Evolutionary conservation across 768 basidiomycete genomes (phyloP).

Genomic region (Chiua virens): DNA sequence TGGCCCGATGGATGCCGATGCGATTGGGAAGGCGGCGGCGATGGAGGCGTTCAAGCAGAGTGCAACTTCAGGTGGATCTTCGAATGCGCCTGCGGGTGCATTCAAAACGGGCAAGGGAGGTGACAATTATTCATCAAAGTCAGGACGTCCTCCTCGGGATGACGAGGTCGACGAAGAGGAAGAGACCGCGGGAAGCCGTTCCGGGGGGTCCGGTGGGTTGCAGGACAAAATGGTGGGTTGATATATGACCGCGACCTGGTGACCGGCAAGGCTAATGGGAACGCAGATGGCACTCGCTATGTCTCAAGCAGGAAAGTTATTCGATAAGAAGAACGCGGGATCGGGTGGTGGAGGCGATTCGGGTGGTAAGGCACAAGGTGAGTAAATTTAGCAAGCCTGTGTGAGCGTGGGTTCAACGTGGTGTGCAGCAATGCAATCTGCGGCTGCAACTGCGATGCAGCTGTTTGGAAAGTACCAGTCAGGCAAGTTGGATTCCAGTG

Average conservation of each 20-base stretch:
- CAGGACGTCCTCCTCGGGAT: not conserved
- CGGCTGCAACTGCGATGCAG: slow-evolving; percentile 31
- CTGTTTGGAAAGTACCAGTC: slow-evolving; percentile 24
- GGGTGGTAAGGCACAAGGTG: slow-evolving; percentile 30
- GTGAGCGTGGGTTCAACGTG: not conserved
- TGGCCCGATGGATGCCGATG: slow-evolving; percentile 26
- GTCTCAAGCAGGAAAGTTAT: slow-evolving; percentile 32
- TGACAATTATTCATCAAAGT: not conserved
- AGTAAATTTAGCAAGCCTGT: not conserved
- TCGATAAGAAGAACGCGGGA: slow-evolving; percentile 32
- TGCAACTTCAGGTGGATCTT: slow-evolving; percentile 2
- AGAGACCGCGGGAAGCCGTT: slow-evolving; percentile 2
- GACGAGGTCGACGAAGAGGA: slow-evolving; percentile 9
- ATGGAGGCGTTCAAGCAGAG: slow-evolving; percentile 32
- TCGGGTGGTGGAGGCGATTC: slow-evolving; percentile 8
- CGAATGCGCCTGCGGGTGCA: slow-evolving; percentile 19
- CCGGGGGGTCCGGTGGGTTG: slow-evolving; percentile 14
- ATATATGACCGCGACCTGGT: not conserved
- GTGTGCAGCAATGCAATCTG: slow-evolving; percentile 30
- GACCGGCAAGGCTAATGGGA: not conserved
- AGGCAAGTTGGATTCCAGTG: slow-evolving; percentile 28
- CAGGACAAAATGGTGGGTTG: slow-evolving; percentile 32
- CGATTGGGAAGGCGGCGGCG: slow-evolving; percentile 31
- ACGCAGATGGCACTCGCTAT: slow-evolving; percentile 30
- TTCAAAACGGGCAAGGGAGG: slow-evolving; percentile 6